Conservation (phyloP, 805 yeast genomes). For the Tetrapisispora iriomotensis region DNA sequence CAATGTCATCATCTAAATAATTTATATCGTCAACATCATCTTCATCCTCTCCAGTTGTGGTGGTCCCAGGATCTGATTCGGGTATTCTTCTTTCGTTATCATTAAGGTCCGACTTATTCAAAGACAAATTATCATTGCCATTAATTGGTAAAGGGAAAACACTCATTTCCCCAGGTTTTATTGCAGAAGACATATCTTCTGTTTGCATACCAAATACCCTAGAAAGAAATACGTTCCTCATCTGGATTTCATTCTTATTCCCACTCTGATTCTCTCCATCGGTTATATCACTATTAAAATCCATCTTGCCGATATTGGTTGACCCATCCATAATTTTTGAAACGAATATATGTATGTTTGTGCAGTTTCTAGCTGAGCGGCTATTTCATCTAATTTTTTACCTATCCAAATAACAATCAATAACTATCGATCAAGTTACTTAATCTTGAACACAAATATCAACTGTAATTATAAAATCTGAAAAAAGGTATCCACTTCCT, state of each 20-base stretch:
- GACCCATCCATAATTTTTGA: background rate
- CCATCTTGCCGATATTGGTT: background rate
- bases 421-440: too few relatives aligned
- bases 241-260: slow-evolving; percentile 3
- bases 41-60: slow-evolving; percentile 18
- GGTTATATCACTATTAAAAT: background rate
- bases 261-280: background rate
- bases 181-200: slow-evolving; percentile 20
- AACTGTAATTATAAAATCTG: too few relatives aligned
- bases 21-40: slow-evolving; percentile 3
- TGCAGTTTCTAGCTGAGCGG: too few relatives aligned
- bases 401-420: too few relatives aligned
- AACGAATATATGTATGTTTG: too few relatives aligned
- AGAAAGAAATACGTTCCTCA: slow-evolving; percentile 24
- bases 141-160: slow-evolving; percentile 9
- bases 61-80: slow-evolving; percentile 28
- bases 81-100: slow-evolving; percentile 21
- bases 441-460: too few relatives aligned
- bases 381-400: too few relatives aligned
- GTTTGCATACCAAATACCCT: slow-evolving; percentile 28
- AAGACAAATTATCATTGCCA: background rate
- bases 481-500: too few relatives aligned
- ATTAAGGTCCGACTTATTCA: background rate
- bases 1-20: background rate
- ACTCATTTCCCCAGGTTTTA: slow-evolving; percentile 23